Evolutionary conservation across 108 stramenopile species (phyloP), one percentile per base, ranked within the genome.

Genomic region (Conticribra weissflogii): DNA sequence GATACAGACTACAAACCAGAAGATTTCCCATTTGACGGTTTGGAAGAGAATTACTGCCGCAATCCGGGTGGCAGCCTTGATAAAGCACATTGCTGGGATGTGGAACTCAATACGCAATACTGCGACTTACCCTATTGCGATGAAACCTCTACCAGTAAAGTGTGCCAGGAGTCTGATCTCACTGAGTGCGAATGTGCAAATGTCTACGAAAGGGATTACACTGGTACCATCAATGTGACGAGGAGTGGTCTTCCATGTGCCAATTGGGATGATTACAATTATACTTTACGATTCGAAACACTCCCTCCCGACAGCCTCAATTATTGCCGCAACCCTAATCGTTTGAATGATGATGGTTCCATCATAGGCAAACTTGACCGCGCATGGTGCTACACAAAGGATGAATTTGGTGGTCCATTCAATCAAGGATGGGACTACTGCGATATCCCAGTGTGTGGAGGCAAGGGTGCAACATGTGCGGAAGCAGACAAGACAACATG

Each of bases 361-460:
- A n/a, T n/a, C n/a, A n/a, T n/a, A n/a, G n/a, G n/a, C n/a, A n/a
- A n/a, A n/a, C n/a, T n/a, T n/a, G n/a, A n/a, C n/a, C n/a, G n/a
- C n/a, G 25, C 64, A 22, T 65, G 64, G 64, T 65, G 64, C 50
- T 53, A 23, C 21, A 65, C 51, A 29, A 32, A 23, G 36, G 36
- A 41, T 41, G 12, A 5, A 9, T 41, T 41, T 41, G 36, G 36
- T 9, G 36, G 36, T 41, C 36, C 5, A 41, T 12, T 9, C 5
- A 41, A 41, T 41, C 8, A 41, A 41, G 36, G 46, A 29, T n/a
- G 46, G n/a, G 50, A 53, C 1, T 53, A 65, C 15, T 65, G 64
- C 34, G 54, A 65, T 44, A 51, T 65, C 3, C 64, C 64, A 1
- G 50, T 53, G 30, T 65, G 64, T 41, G 22, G 54, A 54, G 54